A percentile compares a stretch with the other conserved stretches of the same genome.
Evolutionary conservation across 257 asterid species (phyloP).

Genomic region (Solanum etuberosum): DNA sequence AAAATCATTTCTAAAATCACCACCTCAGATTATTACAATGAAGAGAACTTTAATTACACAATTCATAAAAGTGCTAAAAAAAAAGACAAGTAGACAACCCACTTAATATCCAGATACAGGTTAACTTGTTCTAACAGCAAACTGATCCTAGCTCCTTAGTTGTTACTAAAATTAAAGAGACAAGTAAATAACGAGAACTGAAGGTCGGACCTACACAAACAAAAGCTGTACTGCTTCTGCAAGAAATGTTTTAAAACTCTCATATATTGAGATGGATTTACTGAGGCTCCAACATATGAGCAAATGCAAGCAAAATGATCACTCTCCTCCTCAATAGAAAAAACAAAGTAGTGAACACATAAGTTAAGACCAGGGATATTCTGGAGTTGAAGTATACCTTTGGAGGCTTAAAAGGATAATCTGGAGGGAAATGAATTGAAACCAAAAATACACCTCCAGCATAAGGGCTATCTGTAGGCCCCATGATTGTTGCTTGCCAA

Average conservation of each 20-base stretch:
- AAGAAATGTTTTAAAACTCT: background rate
- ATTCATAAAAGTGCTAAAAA: background rate
- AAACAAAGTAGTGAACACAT: background rate
- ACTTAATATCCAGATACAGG: background rate
- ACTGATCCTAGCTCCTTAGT: background rate
- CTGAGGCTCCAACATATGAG: background rate
- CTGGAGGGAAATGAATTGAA: slow-evolving; percentile 40
- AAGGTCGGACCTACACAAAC: background rate
- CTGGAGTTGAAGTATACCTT: slow-evolving; percentile 13
- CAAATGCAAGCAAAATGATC: background rate
- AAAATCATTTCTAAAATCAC: background rate
- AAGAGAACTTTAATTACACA: background rate
- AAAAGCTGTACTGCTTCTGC: background rate
- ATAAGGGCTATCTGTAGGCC: slow-evolving; percentile 38
- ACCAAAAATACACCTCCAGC: slow-evolving; percentile 37
- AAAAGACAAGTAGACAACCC: background rate
- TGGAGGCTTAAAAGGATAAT: slow-evolving; percentile 40
- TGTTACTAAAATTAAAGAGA: background rate
- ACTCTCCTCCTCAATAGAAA: background rate
- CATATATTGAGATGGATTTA: background rate
- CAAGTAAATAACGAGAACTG: background rate
- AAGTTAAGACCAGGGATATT: background rate
- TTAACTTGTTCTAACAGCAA: background rate
- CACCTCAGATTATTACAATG: background rate
- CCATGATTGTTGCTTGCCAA: slow-evolving; percentile 45